These are phyloP conservation scores for Aspergillus haitiensis DNA, from an alignment of 495 filamentous ascomycete genomes.

Conservation along the genomic window DNA sequence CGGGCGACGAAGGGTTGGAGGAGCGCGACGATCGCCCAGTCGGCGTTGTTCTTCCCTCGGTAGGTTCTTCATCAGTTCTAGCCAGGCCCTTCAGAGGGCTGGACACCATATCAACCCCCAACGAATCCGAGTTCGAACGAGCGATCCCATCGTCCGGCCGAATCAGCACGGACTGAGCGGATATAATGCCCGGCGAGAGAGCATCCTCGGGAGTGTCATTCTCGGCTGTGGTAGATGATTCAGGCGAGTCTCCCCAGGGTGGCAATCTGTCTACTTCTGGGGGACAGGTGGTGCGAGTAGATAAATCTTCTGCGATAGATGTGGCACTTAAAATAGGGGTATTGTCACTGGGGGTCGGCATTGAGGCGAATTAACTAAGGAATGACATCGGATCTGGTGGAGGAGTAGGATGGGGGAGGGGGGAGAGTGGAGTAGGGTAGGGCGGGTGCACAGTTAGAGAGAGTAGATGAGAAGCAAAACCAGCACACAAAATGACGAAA, in stretches of 20 bases:
- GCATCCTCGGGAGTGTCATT: constrained; percentile 32
- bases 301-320: constrained; percentile 50
- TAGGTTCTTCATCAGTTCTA: constrained; percentile 39
- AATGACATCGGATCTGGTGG: constrained; percentile 44
- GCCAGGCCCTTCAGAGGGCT: constrained; percentile 29
- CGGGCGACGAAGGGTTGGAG: constrained; percentile 31
- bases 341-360: constrained; percentile 61
- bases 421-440: constrained; percentile 9
- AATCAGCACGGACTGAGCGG: constrained; percentile 33
- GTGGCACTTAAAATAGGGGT: constrained; percentile 40
- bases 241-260: constrained; percentile 42
- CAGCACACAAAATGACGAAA: constrained; percentile 9
- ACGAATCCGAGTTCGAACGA: constrained; percentile 30
- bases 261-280: constrained; percentile 52
- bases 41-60: constrained; percentile 37
- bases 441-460: constrained; percentile 11
- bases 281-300: constrained; percentile 57
- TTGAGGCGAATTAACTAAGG: constrained; percentile 46
- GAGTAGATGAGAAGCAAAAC: constrained; percentile 18
- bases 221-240: constrained; percentile 24
- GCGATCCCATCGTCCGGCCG: constrained; percentile 37
- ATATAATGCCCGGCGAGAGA: constrained; percentile 31
- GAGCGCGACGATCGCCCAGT: constrained; percentile 33
- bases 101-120: constrained; percentile 30
- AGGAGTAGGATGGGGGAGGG: constrained; percentile 13